These are phyloP conservation scores for Letharia columbiana DNA, from an alignment of 495 filamentous ascomycete genomes.

Conservation along the genomic window DNA sequence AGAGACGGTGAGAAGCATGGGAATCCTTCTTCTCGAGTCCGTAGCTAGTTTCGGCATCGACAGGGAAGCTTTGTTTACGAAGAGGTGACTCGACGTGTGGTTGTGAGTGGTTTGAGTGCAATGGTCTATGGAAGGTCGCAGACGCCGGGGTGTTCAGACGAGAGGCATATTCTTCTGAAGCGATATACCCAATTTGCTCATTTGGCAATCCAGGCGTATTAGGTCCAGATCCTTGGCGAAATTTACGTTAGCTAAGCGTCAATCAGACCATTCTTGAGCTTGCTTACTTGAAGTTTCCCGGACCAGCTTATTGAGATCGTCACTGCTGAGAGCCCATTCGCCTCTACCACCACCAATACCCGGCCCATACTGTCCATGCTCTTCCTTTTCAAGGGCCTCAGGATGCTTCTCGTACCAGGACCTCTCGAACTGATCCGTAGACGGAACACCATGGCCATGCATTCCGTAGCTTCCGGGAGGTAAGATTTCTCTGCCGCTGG, in stretches of 20 bases:
- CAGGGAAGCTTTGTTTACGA: conserved; percentile 45
- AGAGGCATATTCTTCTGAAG: conserved; percentile 67
- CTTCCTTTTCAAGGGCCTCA: conserved; percentile 64
- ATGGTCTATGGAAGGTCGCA: conserved; percentile 29
- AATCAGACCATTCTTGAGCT: background rate
- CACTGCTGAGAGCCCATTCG: conserved; percentile 83
- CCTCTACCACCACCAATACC: conserved; percentile 56
- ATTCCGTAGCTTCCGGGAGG: conserved; percentile 78
- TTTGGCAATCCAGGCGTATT: conserved; percentile 52
- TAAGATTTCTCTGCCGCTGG: conserved; percentile 50
- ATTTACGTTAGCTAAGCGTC: background rate
- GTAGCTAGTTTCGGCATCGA: conserved; percentile 26
- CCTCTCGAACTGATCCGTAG: conserved; percentile 67
- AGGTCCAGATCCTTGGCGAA: background rate
- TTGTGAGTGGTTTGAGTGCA: conserved; percentile 37
- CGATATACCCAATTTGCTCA: conserved; percentile 73
- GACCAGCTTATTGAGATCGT: conserved; percentile 87
- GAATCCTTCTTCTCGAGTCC: conserved; percentile 24
- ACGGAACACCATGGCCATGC: conserved; percentile 68
- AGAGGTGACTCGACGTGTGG: conserved; percentile 50
- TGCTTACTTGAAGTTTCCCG: conserved; percentile 51
- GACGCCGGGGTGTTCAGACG: conserved; percentile 58
- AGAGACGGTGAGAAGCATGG: conserved; percentile 23
- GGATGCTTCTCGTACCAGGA: conserved; percentile 88
- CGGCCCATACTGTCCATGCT: conserved; percentile 56